Percentiles rank a stretch among this genome's conserved stretches.
Conservation (phyloP, 805 yeast genomes). For the Monosporozyma solicola region DNA sequence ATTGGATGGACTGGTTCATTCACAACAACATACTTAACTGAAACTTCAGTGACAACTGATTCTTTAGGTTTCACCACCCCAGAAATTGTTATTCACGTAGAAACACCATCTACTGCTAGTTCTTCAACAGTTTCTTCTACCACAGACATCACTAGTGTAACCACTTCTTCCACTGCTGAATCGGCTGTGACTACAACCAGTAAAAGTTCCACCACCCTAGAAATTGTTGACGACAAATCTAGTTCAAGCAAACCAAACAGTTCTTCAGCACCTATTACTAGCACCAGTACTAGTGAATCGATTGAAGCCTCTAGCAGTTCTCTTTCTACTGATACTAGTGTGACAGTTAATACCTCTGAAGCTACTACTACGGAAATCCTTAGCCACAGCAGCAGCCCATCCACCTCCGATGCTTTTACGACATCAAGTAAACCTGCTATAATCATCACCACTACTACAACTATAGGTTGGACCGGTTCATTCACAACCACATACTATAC, state of each 20-base stretch:
- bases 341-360: not conserved
- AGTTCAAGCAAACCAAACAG: conserved; percentile 12
- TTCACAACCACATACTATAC: conserved; percentile 9
- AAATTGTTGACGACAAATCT: not conserved
- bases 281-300: conserved; percentile 2
- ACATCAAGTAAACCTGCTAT: not conserved
- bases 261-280: not conserved
- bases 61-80: not conserved
- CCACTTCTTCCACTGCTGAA: conserved; percentile 8
- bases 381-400: conserved; percentile 1
- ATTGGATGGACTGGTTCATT: not conserved
- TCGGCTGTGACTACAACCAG: conserved; percentile 8
- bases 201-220: not conserved
- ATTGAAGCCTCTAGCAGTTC: conserved; percentile 1
- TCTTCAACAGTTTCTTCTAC: not conserved
- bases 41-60: not conserved
- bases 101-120: conserved; percentile 4
- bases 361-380: conserved; percentile 3
- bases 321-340: conserved; percentile 3
- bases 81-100: not conserved
- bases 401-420: conserved; percentile 3
- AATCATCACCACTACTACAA: conserved; percentile 1
- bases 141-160: too few species aligned
- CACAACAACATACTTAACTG: not conserved
- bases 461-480: conserved; percentile 9